These are phyloP conservation scores for Neofusicoccum sp. DNA, from an alignment of 2,329 filamentous ascomycete species.

Conservation along the genomic window DNA sequence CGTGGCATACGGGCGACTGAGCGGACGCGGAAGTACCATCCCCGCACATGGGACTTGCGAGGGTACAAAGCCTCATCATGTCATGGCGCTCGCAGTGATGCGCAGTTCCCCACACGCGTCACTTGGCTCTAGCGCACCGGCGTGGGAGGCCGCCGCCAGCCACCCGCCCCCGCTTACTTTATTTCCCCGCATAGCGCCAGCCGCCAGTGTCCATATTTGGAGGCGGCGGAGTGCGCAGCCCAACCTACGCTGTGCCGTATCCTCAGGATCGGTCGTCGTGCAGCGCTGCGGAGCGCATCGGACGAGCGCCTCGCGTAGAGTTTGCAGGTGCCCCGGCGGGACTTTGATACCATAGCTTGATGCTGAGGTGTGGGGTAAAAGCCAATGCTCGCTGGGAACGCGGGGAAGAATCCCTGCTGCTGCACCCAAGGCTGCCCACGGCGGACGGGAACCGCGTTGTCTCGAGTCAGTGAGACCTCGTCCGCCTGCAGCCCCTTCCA, in stretches of 20 bases:
- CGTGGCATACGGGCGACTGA: background rate
- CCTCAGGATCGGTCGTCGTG: background rate
- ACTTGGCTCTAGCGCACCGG: background rate
- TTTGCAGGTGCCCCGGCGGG: background rate
- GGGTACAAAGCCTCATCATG: conserved; percentile 2
- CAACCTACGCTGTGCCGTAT: background rate
- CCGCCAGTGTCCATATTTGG: conserved; percentile 1
- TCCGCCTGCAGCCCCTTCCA: conserved; percentile 2
- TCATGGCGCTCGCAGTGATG: conserved; percentile 7
- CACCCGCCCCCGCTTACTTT: conserved; percentile 15
- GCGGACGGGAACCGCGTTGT: background rate
- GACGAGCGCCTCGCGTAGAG: background rate
- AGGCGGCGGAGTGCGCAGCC: background rate
- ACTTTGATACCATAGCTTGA: background rate
- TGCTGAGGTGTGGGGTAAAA: conserved; percentile 16
- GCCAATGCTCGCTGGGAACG: conserved; percentile 6
- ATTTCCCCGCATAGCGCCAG: conserved; percentile 17
- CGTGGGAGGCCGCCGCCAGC: conserved; percentile 9
- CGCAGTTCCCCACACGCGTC: conserved; percentile 10
- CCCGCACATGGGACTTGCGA: conserved; percentile 3
- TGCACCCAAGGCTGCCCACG: conserved; percentile 4
- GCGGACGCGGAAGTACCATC: background rate
- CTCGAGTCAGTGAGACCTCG: background rate
- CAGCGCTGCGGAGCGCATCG: background rate
- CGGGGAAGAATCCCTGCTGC: conserved; percentile 16